phyloP scores from a whole-genome alignment of 441 rosid genomes.

The Adansonia madagascariensis region DNA sequence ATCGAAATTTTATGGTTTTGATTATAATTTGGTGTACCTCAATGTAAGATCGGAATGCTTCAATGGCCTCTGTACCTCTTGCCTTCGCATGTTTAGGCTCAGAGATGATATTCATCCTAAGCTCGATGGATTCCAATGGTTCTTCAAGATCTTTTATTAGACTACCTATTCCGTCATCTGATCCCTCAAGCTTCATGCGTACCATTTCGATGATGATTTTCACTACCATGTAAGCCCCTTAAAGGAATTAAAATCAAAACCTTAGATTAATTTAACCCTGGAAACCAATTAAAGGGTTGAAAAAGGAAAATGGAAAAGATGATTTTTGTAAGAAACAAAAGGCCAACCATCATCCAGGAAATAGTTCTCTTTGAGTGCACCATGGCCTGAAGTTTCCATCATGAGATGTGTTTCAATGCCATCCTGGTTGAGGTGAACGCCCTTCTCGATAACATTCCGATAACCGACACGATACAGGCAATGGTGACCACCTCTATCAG shows the following conservation, averaged over 20 bases:
- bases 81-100: conserved; percentile 75
- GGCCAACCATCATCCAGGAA: conserved; percentile 80
- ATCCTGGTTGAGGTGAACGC: conserved; percentile 68
- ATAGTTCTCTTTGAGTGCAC: conserved; percentile 89
- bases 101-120: conserved; percentile 68
- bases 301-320: not conserved
- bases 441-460: conserved; percentile 89
- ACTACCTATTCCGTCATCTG: conserved; percentile 65
- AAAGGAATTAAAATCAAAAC: not conserved
- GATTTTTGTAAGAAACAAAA: not conserved
- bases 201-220: conserved; percentile 89
- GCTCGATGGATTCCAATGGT: conserved; percentile 63
- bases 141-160: conserved; percentile 74
- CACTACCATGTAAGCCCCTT: conserved; percentile 91
- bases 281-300: not conserved
- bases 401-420: conserved; percentile 83
- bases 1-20: not conserved
- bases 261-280: not conserved
- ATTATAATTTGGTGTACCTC: conserved; percentile 46
- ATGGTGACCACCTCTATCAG: conserved; percentile 75
- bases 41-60: conserved; percentile 62
- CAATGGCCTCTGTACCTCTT: conserved; percentile 66
- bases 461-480: conserved; percentile 93
- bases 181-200: conserved; percentile 69
- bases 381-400: conserved; percentile 99